These are phyloP conservation scores for Kurtzmaniella natalensis DNA, from an alignment of 1,139 yeast genomes.

Conservation along the genomic window DNA sequence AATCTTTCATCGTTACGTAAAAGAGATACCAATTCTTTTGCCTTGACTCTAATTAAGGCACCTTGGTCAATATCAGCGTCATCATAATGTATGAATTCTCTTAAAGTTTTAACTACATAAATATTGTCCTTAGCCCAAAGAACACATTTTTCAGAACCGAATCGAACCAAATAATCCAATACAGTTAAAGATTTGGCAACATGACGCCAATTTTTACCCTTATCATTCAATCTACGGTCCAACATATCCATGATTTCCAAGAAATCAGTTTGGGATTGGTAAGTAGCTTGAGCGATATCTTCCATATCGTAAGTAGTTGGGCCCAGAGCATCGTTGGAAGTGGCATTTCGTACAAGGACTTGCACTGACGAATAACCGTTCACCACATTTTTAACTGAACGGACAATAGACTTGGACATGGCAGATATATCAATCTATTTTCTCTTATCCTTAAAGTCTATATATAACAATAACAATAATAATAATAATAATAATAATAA, in stretches of 20 bases:
- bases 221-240: conserved; percentile 89
- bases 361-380: conserved; percentile 89
- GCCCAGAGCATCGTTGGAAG: conserved; percentile 84
- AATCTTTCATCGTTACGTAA: conserved; percentile 83
- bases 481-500: too few species aligned
- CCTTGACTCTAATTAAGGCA: conserved; percentile 82
- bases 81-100: conserved; percentile 86
- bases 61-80: conserved; percentile 86
- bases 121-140: conserved; percentile 91
- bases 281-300: conserved; percentile 74
- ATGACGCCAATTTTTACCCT: conserved; percentile 98
- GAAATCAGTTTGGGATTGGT: conserved; percentile 67
- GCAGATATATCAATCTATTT: too few species aligned
- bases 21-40: conserved; percentile 79
- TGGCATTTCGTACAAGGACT: conserved; percentile 86
- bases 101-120: conserved; percentile 82
- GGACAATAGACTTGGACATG: conserved; percentile 79
- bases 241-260: conserved; percentile 94
- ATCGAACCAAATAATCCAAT: conserved; percentile 80
- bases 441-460: too few species aligned
- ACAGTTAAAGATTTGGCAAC: conserved; percentile 88
- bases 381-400: conserved; percentile 89
- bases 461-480: too few species aligned
- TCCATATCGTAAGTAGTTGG: conserved; percentile 83
- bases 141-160: conserved; percentile 88